Conservation (phyloP, 2,329 filamentous ascomycete species). For the Balansia obtecta region DNA sequence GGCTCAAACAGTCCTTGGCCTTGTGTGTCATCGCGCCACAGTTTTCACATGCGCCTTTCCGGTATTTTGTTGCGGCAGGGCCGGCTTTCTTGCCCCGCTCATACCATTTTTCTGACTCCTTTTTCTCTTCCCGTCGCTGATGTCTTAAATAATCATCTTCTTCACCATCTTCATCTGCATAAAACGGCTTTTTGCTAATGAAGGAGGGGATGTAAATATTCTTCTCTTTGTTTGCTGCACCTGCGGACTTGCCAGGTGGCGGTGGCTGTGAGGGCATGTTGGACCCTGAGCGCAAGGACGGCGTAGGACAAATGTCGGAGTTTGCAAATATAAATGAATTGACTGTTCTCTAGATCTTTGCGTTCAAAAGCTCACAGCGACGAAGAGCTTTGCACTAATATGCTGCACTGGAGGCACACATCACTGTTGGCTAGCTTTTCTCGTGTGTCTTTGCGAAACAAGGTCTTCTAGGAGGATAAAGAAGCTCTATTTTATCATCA, state of each 20-base stretch:
- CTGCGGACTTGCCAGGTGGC: slow-evolving; percentile 22
- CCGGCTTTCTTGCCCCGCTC: slow-evolving; percentile 75
- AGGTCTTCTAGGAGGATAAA: background rate
- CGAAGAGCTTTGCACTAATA: background rate
- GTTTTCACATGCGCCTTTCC: slow-evolving; percentile 97
- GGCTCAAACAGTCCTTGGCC: slow-evolving; percentile 80
- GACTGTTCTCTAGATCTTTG: background rate
- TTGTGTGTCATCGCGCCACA: slow-evolving; percentile 97
- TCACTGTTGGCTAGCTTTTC: too few species aligned
- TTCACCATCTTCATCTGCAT: slow-evolving; percentile 67
- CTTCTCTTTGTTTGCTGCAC: slow-evolving; percentile 60
- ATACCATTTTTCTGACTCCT: slow-evolving; percentile 77
- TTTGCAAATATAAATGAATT: background rate
- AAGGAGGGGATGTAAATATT: slow-evolving; percentile 98
- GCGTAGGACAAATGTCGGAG: background rate
- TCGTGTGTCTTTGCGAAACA: background rate
- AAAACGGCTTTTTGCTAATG: slow-evolving; percentile 97
- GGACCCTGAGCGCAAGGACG: background rate
- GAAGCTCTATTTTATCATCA: slow-evolving; percentile 11
- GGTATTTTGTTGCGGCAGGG: slow-evolving; percentile 87
- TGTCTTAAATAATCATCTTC: slow-evolving; percentile 88
- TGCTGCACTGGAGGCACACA: background rate
- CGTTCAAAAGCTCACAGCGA: background rate
- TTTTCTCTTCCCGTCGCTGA: slow-evolving; percentile 57
- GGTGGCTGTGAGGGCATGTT: slow-evolving; percentile 14